Conservation (phyloP, 1,139 yeast genomes). For the Hansenula sp. region DNA sequence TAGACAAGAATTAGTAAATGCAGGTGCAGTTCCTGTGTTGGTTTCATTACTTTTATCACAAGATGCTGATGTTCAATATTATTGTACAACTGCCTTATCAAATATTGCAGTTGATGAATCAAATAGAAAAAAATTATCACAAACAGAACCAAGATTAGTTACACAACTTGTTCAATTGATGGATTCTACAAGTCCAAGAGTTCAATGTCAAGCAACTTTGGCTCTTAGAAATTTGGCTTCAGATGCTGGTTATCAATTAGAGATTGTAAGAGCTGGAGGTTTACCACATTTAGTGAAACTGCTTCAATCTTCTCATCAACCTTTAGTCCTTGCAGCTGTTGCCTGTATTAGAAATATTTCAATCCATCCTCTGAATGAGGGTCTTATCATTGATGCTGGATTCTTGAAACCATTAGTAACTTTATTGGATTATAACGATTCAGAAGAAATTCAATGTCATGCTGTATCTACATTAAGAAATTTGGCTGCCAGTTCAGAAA, state of each 20-base stretch:
- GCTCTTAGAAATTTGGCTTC: conserved; percentile 95
- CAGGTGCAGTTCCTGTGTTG: conserved; percentile 96
- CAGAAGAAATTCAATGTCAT: conserved; percentile 96
- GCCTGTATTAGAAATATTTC: conserved; percentile 97
- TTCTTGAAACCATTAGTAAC: conserved; percentile 86
- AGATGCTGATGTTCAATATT: conserved; percentile 96
- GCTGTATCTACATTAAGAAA: conserved; percentile 94
- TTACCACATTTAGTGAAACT: conserved; percentile 86
- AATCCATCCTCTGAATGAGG: conserved; percentile 94
- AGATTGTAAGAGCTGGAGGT: conserved; percentile 94
- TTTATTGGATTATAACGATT: conserved; percentile 77
- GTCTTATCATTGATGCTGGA: conserved; percentile 92
- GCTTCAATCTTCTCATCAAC: conserved; percentile 85
- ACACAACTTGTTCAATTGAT: conserved; percentile 81
- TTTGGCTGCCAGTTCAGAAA: conserved; percentile 92
- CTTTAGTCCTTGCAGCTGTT: conserved; percentile 90
- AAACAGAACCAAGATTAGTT: conserved; percentile 92
- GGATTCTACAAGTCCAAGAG: conserved; percentile 91
- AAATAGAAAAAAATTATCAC: conserved; percentile 82
- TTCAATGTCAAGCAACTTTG: conserved; percentile 96
- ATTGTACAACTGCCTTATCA: conserved; percentile 95
- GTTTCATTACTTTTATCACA: conserved; percentile 83
- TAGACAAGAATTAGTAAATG: conserved; percentile 92
- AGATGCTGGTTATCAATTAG: conserved; percentile 87
- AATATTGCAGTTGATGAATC: conserved; percentile 95